A percentile compares a stretch with the other conserved stretches of the same genome.
Conservation (phyloP, 2,329 filamentous ascomycete genomes). For the Ceratocystis smalleyi region DNA sequence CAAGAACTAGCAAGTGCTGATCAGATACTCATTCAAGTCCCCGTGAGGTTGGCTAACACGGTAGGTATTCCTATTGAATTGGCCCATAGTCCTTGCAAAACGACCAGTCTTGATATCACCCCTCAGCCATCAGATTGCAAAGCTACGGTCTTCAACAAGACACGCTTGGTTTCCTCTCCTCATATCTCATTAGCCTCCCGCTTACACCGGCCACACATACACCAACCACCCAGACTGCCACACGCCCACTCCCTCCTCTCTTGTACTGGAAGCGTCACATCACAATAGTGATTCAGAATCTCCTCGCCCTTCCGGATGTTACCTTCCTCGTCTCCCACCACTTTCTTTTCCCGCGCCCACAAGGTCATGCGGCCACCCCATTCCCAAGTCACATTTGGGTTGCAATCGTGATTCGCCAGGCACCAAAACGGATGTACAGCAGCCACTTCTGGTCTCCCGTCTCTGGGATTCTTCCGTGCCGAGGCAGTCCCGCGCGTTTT, state of each 20-base stretch:
- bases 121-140: neutral
- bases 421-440: slow-evolving; percentile 95
- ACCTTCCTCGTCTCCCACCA: slow-evolving; percentile 34
- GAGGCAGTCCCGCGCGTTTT: slow-evolving; percentile 91
- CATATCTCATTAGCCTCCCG: slow-evolving; percentile 41
- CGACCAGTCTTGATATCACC: no score
- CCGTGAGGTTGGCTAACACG: no score
- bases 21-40: no score
- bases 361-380: slow-evolving; percentile 71
- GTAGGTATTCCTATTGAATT: no score
- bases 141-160: neutral
- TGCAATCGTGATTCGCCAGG: slow-evolving; percentile 87
- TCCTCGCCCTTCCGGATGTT: slow-evolving; percentile 69
- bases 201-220: slow-evolving; percentile 69
- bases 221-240: slow-evolving; percentile 76
- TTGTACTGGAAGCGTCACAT: slow-evolving; percentile 60
- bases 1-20: no score
- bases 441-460: slow-evolving; percentile 76
- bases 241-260: slow-evolving; percentile 77
- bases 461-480: slow-evolving; percentile 58
- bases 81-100: no score
- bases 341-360: slow-evolving; percentile 42
- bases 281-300: slow-evolving; percentile 88
- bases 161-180: neutral
- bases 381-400: slow-evolving; percentile 89